Evolutionary conservation across 768 basidiomycete genomes (phyloP).

Genomic region (Lentinula aciculospora): DNA sequence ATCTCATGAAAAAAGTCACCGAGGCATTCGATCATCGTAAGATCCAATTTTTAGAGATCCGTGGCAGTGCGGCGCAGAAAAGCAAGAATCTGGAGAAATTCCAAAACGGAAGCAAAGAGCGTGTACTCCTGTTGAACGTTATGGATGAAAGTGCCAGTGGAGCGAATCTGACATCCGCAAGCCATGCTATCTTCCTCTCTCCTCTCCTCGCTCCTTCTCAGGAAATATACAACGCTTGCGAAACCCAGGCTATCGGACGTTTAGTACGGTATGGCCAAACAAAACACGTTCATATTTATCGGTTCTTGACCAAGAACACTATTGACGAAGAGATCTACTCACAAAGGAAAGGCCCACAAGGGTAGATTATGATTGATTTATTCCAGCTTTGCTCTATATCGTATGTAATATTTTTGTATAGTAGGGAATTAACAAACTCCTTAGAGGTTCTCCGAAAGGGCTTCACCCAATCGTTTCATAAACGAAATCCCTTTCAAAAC

Average conservation of each 20-base stretch:
- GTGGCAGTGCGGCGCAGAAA: slow-evolving; percentile 68
- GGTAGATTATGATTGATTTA: neutral
- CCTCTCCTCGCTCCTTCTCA: slow-evolving; percentile 79
- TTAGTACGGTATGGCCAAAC: slow-evolving; percentile 79
- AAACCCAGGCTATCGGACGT: slow-evolving; percentile 82
- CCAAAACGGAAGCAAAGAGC: slow-evolving; percentile 73
- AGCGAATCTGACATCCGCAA: slow-evolving; percentile 88
- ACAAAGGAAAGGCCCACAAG: slow-evolving; percentile 27
- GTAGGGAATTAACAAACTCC: no score
- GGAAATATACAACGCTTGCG: slow-evolving; percentile 80
- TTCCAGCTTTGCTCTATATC: no score
- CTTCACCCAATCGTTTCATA: no score
- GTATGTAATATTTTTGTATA: no score
- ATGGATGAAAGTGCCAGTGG: slow-evolving; percentile 96
- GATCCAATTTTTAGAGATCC: slow-evolving; percentile 76
- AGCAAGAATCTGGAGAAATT: slow-evolving; percentile 83
- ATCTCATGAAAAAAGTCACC: slow-evolving; percentile 87
- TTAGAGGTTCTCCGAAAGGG: no score
- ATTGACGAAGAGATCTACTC: slow-evolving; percentile 84
- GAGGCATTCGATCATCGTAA: slow-evolving; percentile 71
- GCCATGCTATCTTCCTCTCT: slow-evolving; percentile 92
- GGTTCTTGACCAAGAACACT: slow-evolving; percentile 80
- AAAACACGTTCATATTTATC: slow-evolving; percentile 76
- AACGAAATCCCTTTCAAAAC: no score
- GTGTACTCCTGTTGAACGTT: slow-evolving; percentile 83